Evolutionary conservation across 2,329 filamentous ascomycete genomes (phyloP).

Genomic region (Colletotrichum kahawae): DNA sequence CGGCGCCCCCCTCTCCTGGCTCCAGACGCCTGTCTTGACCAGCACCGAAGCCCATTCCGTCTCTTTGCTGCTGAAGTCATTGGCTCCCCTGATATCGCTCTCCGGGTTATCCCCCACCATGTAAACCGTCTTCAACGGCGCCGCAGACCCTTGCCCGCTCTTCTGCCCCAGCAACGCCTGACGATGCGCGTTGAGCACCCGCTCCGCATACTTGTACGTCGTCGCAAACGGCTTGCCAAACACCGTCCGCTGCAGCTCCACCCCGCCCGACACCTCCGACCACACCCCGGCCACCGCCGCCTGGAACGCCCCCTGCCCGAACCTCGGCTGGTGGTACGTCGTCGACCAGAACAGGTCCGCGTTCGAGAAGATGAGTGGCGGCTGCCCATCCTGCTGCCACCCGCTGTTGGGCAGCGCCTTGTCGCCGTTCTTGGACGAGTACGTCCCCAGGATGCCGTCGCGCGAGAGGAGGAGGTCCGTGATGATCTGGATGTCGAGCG

Average conservation of each 20-base stretch:
- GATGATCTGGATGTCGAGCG: constrained; percentile 84
- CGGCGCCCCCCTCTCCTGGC: constrained; percentile 50
- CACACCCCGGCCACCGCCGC: constrained; percentile 83
- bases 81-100: constrained; percentile 89
- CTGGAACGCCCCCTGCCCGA: constrained; percentile 92
- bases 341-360: constrained; percentile 90
- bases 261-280: constrained; percentile 70
- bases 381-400: constrained; percentile 84
- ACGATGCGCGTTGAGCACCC: constrained; percentile 68
- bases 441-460: constrained; percentile 80
- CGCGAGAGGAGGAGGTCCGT: constrained; percentile 81
- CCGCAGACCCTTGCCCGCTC: constrained; percentile 21
- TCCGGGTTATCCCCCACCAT: constrained; percentile 94
- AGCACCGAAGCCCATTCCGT: constrained; percentile 81
- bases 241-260: constrained; percentile 64
- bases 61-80: constrained; percentile 71
- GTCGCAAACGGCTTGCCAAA: constrained; percentile 82
- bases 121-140: constrained; percentile 76
- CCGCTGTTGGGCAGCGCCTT: constrained; percentile 69
- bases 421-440: constrained; percentile 74
- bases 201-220: constrained; percentile 87
- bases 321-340: constrained; percentile 80
- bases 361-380: constrained; percentile 86
- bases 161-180: constrained; percentile 43
- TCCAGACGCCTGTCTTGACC: constrained; percentile 82